Percentiles rank a stretch among this genome's conserved stretches.
These are phyloP conservation scores for Hypoxylon fragiforme DNA, from an alignment of 495 filamentous ascomycete genomes.

Conservation along the genomic window DNA sequence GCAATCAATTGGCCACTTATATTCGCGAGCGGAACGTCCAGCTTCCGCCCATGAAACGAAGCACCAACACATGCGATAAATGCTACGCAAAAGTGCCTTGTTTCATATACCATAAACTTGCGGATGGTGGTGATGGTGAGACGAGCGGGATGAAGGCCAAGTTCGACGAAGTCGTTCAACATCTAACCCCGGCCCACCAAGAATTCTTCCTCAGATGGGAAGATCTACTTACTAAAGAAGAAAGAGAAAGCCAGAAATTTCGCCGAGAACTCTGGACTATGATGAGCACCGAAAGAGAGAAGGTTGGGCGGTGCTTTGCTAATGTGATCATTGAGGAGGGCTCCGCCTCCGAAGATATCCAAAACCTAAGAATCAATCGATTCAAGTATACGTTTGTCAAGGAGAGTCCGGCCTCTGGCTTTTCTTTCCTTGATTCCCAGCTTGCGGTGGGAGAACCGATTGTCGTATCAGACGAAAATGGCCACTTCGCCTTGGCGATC, in stretches of 20 bases:
- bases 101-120: slow-evolving; percentile 92
- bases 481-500: slow-evolving; percentile 90
- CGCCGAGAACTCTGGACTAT: slow-evolving; percentile 94
- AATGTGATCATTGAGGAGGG: slow-evolving; percentile 76
- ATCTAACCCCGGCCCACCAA: slow-evolving; percentile 71
- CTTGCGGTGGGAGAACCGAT: slow-evolving; percentile 88
- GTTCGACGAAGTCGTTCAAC: slow-evolving; percentile 73
- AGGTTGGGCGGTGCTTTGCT: slow-evolving; percentile 69
- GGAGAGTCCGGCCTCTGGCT: slow-evolving; percentile 54
- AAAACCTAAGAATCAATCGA: slow-evolving; percentile 81
- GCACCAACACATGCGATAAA: slow-evolving; percentile 70
- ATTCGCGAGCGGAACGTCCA: slow-evolving; percentile 73
- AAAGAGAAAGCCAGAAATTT: slow-evolving; percentile 80
- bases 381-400: slow-evolving; percentile 84
- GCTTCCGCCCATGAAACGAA: slow-evolving; percentile 84
- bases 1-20: slow-evolving; percentile 86
- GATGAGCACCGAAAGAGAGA: slow-evolving; percentile 84
- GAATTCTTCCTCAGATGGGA: slow-evolving; percentile 96
- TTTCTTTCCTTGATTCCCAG: slow-evolving; percentile 90
- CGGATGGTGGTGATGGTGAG: slow-evolving; percentile 79
- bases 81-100: slow-evolving; percentile 90
- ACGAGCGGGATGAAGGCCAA: slow-evolving; percentile 73
- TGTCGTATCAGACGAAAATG: slow-evolving; percentile 93
- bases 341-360: slow-evolving; percentile 65
- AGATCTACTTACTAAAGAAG: slow-evolving; percentile 87